Percentiles rank a stretch among this genome's conserved stretches.
Conservation (phyloP, 2,329 filamentous ascomycete genomes). For the Cordyceps pruinosa region DNA sequence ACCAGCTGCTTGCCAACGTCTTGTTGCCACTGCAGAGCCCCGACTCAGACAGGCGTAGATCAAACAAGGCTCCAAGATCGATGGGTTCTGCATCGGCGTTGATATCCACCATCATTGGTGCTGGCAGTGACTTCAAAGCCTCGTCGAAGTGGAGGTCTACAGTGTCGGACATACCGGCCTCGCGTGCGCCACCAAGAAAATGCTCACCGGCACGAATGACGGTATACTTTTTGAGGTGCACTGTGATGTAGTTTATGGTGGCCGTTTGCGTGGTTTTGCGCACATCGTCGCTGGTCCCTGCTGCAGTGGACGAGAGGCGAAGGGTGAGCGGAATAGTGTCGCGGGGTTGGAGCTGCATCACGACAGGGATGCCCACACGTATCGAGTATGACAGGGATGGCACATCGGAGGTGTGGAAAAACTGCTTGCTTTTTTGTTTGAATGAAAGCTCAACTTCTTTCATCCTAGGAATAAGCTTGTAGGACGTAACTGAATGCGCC, state of each 20-base stretch:
- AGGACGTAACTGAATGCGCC: background rate
- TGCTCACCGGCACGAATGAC: background rate
- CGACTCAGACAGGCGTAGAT: background rate
- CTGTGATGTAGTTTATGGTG: background rate
- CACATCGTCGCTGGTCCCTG: background rate
- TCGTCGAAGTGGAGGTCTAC: background rate
- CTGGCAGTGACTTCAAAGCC: background rate
- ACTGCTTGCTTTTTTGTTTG: slow-evolving; percentile 9
- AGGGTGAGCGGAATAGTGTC: background rate
- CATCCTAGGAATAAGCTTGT: background rate
- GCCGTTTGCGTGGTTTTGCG: background rate
- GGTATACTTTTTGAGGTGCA: background rate
- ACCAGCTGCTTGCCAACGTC: background rate
- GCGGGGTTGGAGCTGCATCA: background rate
- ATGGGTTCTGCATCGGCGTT: background rate
- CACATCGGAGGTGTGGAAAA: slow-evolving; percentile 2
- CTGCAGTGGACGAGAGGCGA: background rate
- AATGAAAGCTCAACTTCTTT: background rate
- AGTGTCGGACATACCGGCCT: background rate
- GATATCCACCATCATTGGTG: background rate
- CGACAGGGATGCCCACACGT: background rate
- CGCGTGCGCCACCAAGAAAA: background rate
- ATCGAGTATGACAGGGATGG: background rate
- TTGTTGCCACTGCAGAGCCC: background rate
- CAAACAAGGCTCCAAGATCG: background rate